Base-by-base conservation (phyloP, 2,329 filamentous ascomycete species). In the Ceratocystis diversiconidia region DNA sequence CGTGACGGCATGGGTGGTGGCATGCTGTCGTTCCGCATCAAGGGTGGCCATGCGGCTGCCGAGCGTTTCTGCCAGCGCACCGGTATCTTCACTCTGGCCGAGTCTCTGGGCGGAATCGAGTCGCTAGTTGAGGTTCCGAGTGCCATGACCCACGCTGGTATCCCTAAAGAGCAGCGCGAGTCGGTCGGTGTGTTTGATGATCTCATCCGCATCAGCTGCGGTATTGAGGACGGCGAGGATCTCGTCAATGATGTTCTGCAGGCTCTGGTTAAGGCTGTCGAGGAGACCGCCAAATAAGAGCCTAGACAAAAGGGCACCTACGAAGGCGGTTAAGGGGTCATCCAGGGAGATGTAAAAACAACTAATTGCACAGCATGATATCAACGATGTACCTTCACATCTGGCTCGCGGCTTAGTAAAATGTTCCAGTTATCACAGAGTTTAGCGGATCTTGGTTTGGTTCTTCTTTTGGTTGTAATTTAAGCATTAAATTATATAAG, bases 141-240 rank as follows among this genome's bases (percentile, higher is more conserved):
- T 71, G 89, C 86, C 76, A 99, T 99, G 94, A 99, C 94, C 19
- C 94, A 99, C 76, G 89, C 91, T 28, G 94, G 92, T 67, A 99
- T 99, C 70, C 94, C 94, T 62, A 85, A 83, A 74, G 91, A 91
- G 68, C 85, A 95, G 79, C 82, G 94, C 66, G 94, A 99, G 80
- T 88, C 87, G 2, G 91, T 94, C 0, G 94, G 94, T 68, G 91
- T 99, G 41, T 97, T 86, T 72, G 94, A 99, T 73, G 94, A 99
- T 75, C 82, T 99, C 6, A 89, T 99, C 36, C 84, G 94, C 70
- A 80, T 99, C 68, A 95, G 90, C 80, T 96, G 91, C 74, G 94
- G 94, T 72, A 85, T 99, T 65, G 94, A 99, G 78, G 94, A 99
- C 72, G 84, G 85, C 6, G 85, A 86, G 68, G 94, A 99, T 75